Conservation (phyloP, 257 asterid species). For the Cinchona pubescens region DNA sequence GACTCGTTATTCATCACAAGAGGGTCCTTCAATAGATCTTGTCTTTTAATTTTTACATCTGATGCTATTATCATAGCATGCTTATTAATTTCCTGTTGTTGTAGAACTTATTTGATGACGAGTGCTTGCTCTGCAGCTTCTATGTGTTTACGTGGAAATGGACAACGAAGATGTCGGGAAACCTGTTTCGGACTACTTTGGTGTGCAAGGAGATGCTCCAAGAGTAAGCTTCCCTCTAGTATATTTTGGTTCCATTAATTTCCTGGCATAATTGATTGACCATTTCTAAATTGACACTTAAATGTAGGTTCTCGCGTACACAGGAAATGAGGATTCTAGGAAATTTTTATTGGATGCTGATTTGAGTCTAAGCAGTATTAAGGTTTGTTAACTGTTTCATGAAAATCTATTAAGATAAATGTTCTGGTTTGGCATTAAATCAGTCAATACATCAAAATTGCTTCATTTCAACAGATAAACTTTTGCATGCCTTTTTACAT, state of each 20-base stretch:
- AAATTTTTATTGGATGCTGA: constrained; percentile 59
- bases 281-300: too few relatives aligned
- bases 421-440: neutral
- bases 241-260: too few relatives aligned
- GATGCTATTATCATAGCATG: neutral
- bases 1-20: neutral
- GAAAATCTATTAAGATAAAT: neutral
- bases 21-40: neutral
- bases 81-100: neutral
- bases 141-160: constrained; percentile 64
- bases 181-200: constrained; percentile 88
- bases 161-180: constrained; percentile 80
- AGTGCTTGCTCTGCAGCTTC: constrained; percentile 48
- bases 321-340: constrained; percentile 53
- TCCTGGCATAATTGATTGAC: too few relatives aligned
- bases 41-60: neutral
- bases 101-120: neutral
- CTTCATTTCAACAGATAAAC: neutral
- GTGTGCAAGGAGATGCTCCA: constrained; percentile 66
- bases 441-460: neutral
- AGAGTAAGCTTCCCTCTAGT: constrained; percentile 43
- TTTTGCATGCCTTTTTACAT: neutral
- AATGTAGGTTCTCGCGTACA: constrained; percentile 77
- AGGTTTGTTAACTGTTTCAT: constrained; percentile 45
- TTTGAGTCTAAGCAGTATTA: constrained; percentile 52